These are phyloP conservation scores for Candida chauliodis DNA, from an alignment of 805 yeast species.

Conservation along the genomic window DNA sequence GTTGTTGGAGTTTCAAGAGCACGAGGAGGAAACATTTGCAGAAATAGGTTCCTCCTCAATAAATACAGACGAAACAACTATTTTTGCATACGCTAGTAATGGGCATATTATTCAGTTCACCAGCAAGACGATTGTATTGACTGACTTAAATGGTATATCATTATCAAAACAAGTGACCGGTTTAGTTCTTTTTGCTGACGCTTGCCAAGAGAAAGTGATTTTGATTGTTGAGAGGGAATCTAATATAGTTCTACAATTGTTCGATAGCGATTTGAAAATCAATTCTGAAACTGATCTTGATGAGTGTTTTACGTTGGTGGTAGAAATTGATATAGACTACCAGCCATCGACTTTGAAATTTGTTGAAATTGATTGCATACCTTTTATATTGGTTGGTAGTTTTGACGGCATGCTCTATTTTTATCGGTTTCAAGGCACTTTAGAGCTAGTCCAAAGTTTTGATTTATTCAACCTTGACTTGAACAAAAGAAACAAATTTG, in stretches of 20 bases:
- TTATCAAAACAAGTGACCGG: constrained; percentile 7
- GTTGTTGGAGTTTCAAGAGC: constrained; percentile 28
- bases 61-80: constrained; percentile 14
- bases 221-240: constrained; percentile 14
- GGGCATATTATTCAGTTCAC: background rate
- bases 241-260: background rate
- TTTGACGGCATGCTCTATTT: constrained; percentile 16
- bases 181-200: constrained; percentile 13
- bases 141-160: constrained; percentile 17
- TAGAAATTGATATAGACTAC: background rate
- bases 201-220: constrained; percentile 10
- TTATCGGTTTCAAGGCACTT: background rate
- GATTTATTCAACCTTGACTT: background rate
- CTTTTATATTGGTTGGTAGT: constrained; percentile 14
- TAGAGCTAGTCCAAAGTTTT: background rate
- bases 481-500: background rate
- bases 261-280: background rate
- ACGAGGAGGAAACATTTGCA: constrained; percentile 15
- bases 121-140: constrained; percentile 14
- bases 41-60: constrained; percentile 22
- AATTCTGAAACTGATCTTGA: background rate
- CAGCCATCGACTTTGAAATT: constrained; percentile 16
- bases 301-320: background rate
- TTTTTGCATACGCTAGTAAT: constrained; percentile 9
- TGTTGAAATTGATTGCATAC: background rate